Base-by-base conservation (phyloP, 2,329 filamentous ascomycete species). In the Botrytis cinerea region DNA sequence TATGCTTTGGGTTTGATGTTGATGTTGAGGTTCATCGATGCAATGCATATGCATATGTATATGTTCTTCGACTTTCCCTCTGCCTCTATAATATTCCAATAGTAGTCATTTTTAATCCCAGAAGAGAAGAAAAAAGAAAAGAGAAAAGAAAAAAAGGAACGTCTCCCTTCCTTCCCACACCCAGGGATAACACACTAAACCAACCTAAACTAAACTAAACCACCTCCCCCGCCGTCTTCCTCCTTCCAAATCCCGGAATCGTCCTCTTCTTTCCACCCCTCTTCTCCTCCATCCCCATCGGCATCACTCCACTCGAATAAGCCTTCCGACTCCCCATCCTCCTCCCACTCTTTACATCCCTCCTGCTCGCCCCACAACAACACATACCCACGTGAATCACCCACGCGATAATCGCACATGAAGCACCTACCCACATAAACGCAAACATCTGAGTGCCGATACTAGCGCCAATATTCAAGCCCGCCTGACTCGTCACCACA, bases 341-440 rank as follows among this genome's bases (percentile, higher is more conserved):
- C 72, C 78, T 78, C 4, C 80, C 80, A 16, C 74, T 79, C 73
- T 62, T 78, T 0, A 81, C 77, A 76, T 81, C 81, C 64, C 80
- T 76, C 64, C 77, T 75, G 40, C 74, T 76, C 1, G 77, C 77
- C 74, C 91, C 93, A 81, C 93, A 97, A 82, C 94, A 97, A 78
- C 91, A 93, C 82, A 95, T 87, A 46, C 91, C 89, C 43, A 92
- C 84, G 81, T 97, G 93, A 32, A 97, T 84, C 46, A 92, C 81
- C 78, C 93, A 95, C 0, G 91, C 91, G 32, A 95, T 79, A 8
- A 93, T 83, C 1, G 89, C 88, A 74, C 91, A 88, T 0, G 86
- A 88, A 0, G 90, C 87, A 0, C 91, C 93, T 43, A 94, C 87
- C 95, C 95, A 98, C 91, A 97, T 95, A 80, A 97, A 97, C 0